Evolutionary conservation across 164 flowering plant species (phyloP), one percentile per base, ranked within the genome.

Genomic region (Malania oleifera): DNA sequence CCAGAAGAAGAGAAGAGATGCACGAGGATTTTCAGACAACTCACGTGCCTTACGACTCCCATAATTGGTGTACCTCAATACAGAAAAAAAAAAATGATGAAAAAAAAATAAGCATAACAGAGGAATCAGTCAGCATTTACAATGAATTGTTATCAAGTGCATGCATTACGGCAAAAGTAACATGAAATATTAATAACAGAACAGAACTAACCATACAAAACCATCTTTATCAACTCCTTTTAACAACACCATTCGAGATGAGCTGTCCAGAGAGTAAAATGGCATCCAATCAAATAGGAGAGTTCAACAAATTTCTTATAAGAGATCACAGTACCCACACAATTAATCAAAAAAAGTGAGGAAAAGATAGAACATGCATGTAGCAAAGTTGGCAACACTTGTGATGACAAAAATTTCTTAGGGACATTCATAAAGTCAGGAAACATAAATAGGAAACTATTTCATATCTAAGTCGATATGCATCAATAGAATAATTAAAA

Each of bases 171-270:
- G n/a, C n/a, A n/a, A n/a, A n/a, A n/a, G n/a, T 17, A 45, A 0
- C 18, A 57, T 27, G 28, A 25, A 56, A 20, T 7, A 50, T 22
- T 45, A 52, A 28, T 22, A 29, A 48, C 29, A 26, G 54, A 65
- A 60, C 15, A 52, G 35, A 37, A 75, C 85, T 73, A 54, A 92
- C 98, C 99, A 93, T 62, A 86, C 89, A 79, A 93, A 93, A 48
- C 99, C 96, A 75, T 83, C 78, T 59, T 76, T 68, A 63, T 90
- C 97, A 60, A 93, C 64, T 48, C 97, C 96, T 75, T 93, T 90
- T 18, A 93, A 82, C 79, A 90, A 72, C 43, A 93, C 97, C 79
- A 93, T 88, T 52, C 97, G 67, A 26, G 97, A 93, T 19, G 97
- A 90, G 26, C 95, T 92, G 80, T 22, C 19, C 63, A 67, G 7